phyloP scores from a whole-genome alignment of 768 basidiomycete species.

The Cyclocybe aegerita region DNA sequence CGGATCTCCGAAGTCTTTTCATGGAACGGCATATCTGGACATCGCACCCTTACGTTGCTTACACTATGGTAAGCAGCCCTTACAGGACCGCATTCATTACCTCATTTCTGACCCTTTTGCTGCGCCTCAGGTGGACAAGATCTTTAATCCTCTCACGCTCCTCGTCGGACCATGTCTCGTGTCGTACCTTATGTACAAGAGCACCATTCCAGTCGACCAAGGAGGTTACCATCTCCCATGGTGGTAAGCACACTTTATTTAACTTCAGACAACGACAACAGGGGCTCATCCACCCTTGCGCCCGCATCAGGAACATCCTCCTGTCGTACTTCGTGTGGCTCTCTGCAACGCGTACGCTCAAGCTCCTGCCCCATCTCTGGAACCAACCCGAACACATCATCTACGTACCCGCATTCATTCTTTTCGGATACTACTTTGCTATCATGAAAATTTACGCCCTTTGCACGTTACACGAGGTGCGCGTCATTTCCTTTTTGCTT shows the following conservation, averaged over 20 bases:
- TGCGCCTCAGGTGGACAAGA: constrained; percentile 66
- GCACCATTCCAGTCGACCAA: constrained; percentile 60
- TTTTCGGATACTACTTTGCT: constrained; percentile 93
- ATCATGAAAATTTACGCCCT: constrained; percentile 94
- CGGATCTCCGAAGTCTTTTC: constrained; percentile 85
- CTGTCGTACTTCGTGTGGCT: constrained; percentile 71
- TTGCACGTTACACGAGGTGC: constrained; percentile 86
- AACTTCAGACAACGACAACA: constrained; percentile 6
- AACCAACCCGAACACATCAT: constrained; percentile 72
- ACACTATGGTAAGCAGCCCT: constrained; percentile 80
- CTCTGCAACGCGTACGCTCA: constrained; percentile 69
- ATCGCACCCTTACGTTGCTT: constrained; percentile 86
- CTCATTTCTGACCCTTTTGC: no score
- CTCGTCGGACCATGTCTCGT: constrained; percentile 84
- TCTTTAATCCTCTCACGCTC: constrained; percentile 85
- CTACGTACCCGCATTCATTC: constrained; percentile 81
- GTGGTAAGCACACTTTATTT: constrained; percentile 52
- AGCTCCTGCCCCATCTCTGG: constrained; percentile 85
- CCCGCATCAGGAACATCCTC: constrained; percentile 59
- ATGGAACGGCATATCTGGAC: constrained; percentile 90
- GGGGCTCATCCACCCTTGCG: not conserved
- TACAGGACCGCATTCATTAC: constrained; percentile 7
- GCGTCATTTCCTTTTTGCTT: constrained; percentile 15
- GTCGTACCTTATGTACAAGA: constrained; percentile 74
- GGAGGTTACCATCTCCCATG: constrained; percentile 82